These are phyloP conservation scores for Debaryomyces subglobosus DNA, from an alignment of 1,139 yeast species.

Conservation along the genomic window DNA sequence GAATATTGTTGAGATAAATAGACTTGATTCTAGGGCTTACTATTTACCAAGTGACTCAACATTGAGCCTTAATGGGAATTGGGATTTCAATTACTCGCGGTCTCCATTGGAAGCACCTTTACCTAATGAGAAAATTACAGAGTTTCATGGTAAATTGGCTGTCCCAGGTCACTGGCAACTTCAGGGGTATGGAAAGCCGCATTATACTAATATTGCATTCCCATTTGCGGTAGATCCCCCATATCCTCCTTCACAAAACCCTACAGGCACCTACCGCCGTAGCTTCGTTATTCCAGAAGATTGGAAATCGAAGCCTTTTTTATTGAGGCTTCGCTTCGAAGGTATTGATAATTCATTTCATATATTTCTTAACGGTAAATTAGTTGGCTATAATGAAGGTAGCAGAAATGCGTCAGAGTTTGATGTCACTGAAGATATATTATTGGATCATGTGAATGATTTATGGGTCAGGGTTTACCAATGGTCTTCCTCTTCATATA, in stretches of 20 bases:
- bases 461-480: slow-evolving; percentile 32
- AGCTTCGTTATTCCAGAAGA: slow-evolving; percentile 19
- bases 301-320: slow-evolving; percentile 14
- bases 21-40: slow-evolving; percentile 18
- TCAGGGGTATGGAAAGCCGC: slow-evolving; percentile 35
- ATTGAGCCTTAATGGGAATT: slow-evolving; percentile 28
- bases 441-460: slow-evolving; percentile 15
- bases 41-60: slow-evolving; percentile 15
- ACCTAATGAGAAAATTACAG: slow-evolving; percentile 16
- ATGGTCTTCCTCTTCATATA: slow-evolving; percentile 33
- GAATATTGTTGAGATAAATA: slow-evolving; percentile 13
- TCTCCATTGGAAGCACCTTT: slow-evolving; percentile 24
- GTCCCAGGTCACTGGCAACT: slow-evolving; percentile 43
- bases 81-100: slow-evolving; percentile 28
- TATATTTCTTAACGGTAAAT: slow-evolving; percentile 28
- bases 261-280: slow-evolving; percentile 34
- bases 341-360: slow-evolving; percentile 37
- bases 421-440: slow-evolving; percentile 17
- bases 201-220: slow-evolving; percentile 32
- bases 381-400: slow-evolving; percentile 34
- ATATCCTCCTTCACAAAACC: slow-evolving; percentile 31
- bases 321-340: slow-evolving; percentile 29
- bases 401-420: slow-evolving; percentile 35
- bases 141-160: slow-evolving; percentile 14
- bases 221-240: slow-evolving; percentile 39